Evolutionary conservation across 2,329 filamentous ascomycete genomes (phyloP).

Genomic region (Aspergillus unguis): DNA sequence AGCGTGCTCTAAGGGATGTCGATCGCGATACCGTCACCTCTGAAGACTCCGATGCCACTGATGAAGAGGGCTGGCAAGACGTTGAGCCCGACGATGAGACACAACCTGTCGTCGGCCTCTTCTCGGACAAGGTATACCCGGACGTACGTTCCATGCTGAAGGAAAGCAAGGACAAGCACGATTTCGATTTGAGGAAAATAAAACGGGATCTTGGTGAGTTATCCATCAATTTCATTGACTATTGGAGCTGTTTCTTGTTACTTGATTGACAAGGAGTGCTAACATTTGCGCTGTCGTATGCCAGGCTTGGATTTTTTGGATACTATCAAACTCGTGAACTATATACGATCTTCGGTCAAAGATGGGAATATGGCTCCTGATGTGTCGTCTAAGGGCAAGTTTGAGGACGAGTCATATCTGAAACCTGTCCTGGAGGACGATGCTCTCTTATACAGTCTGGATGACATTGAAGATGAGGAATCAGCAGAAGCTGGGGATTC

Average conservation of each 20-base stretch:
- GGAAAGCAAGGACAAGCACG: slow-evolving; percentile 63
- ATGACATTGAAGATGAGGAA: slow-evolving; percentile 61
- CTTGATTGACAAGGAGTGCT: slow-evolving; percentile 6
- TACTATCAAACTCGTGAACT: slow-evolving; percentile 72
- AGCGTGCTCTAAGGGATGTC: slow-evolving; percentile 22
- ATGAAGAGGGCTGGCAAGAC: slow-evolving; percentile 57
- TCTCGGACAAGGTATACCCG: slow-evolving; percentile 64
- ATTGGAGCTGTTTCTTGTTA: neutral
- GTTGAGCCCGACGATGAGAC: slow-evolving; percentile 62
- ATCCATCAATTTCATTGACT: slow-evolving; percentile 15
- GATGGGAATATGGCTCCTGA: slow-evolving; percentile 49
- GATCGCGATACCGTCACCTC: slow-evolving; percentile 31
- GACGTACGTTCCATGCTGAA: slow-evolving; percentile 64
- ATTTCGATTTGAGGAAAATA: slow-evolving; percentile 64
- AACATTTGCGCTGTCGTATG: slow-evolving; percentile 17
- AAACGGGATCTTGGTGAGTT: slow-evolving; percentile 51
- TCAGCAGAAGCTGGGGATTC: slow-evolving; percentile 26
- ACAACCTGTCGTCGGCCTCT: slow-evolving; percentile 63
- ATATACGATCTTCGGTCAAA: slow-evolving; percentile 50
- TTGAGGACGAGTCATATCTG: slow-evolving; percentile 76
- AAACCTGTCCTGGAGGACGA: slow-evolving; percentile 86
- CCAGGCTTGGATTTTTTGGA: slow-evolving; percentile 68
- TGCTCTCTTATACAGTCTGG: slow-evolving; percentile 79
- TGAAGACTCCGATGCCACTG: slow-evolving; percentile 46
- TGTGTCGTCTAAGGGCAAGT: slow-evolving; percentile 58